Base-by-base conservation (phyloP, 768 basidiomycete species). In the Lactifluus echinatus region DNA sequence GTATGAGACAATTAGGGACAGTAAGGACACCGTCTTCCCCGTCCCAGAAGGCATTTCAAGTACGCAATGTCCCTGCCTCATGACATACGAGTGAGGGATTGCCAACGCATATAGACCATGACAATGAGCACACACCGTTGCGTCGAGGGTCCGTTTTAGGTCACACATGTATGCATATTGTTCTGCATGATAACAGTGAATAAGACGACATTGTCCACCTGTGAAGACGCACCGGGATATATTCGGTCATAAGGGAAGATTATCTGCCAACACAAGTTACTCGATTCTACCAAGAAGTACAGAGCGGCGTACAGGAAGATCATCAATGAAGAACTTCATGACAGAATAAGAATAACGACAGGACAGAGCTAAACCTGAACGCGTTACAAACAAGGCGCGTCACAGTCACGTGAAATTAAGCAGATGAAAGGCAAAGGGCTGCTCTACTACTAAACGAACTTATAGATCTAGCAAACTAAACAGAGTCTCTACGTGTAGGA, bases 81-180 rank as follows among this genome's bases (percentile, higher is more conserved):
- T 29, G 29, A 33, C 26, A 31, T 23, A 43, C 23, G 39, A 53
- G 50, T 57, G 52, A 43, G 23, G 39, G 26, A 29, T 29, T 14
- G 44, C 37, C 23, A 57, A 36, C 42, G 37, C 33, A 57, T 44
- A n/a, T n/a, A n/a, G n/a, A n/a, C n/a, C n/a, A 15, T 28, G 57
- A 37, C 2, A 10, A 42, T 29, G 48, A n/a, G 14, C 19, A 66
- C 75, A 60, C 70, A 93, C 94, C 58, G 90, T 86, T 34, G 93
- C 94, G 73, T 99, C 96, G 17, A 99, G 79, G 2, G 95, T 93
- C 65, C 91, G 78, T 72, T 99, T 99, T 62, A 99, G 79, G 73
- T 99, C 96, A 72, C 92, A 93, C 93, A 99, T 98, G 69, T 99
- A 99, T 39, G 90, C 85, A 84, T 94, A 98, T 84, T 98, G 96